Evolutionary conservation across 2,329 filamentous ascomycete species (phyloP).

Genomic region (Xylariaceae sp.): DNA sequence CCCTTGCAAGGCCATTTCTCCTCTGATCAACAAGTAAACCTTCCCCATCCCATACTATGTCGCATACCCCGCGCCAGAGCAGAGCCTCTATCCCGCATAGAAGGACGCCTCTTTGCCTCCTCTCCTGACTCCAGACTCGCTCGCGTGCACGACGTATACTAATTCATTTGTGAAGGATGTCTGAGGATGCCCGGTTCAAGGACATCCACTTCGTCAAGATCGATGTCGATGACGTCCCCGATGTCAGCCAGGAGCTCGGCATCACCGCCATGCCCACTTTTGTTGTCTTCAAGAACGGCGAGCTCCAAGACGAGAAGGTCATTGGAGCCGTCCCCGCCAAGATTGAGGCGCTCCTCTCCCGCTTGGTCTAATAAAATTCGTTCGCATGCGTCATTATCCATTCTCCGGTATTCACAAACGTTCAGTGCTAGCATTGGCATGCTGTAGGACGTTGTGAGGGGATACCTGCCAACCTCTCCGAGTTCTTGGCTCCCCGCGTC

Average conservation of each 20-base stretch:
- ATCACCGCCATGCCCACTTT: conserved; percentile 94
- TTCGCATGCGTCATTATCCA: not conserved
- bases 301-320: conserved; percentile 62
- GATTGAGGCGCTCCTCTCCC: conserved; percentile 46
- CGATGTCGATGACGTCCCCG: conserved; percentile 77
- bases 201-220: conserved; percentile 76
- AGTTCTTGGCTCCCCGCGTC: not conserved
- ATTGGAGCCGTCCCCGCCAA: conserved; percentile 74
- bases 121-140: not conserved
- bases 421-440: not conserved
- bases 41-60: not conserved
- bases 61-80: not conserved
- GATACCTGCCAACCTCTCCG: not conserved
- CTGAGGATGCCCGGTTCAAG: conserved; percentile 51
- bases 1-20: conserved; percentile 87
- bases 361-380: conserved; percentile 18
- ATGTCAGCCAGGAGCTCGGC: conserved; percentile 69
- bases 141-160: not conserved
- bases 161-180: conserved; percentile 43
- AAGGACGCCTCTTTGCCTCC: too few relatives aligned
- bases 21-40: conserved; percentile 60
- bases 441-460: not conserved
- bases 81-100: not conserved
- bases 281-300: conserved; percentile 72
- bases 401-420: not conserved